Base-by-base conservation (phyloP, 2,329 filamentous ascomycete species). In the Colletotrichum horii region DNA sequence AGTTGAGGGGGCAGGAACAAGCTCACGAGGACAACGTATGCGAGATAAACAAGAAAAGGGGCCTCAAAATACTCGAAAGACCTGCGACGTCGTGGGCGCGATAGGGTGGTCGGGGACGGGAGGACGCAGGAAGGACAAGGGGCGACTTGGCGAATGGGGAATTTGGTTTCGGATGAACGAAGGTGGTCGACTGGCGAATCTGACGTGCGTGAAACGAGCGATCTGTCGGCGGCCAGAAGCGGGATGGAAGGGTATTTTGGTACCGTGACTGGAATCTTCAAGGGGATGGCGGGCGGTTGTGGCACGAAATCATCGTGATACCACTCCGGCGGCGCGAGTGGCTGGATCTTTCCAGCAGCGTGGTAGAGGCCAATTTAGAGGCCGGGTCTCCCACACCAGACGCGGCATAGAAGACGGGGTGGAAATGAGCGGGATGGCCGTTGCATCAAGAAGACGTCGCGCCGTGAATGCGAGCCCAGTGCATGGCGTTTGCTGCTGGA, bases 201-300 rank as follows among this genome's bases (percentile, higher is more conserved):
- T 76, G 71, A 76, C 74, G 71, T 75, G 74, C 71, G 75, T 75
- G 71, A 32, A 43, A 74, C 66, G 52, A 75, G 71, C 60, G 71
- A 69, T 70, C 74, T 70, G 36, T 66, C n/a, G 74, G 52, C 30
- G 71, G 71, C 71, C 60, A 74, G 60, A 62, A 76, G 60, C 61
- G 71, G 74, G 66, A 74, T 69, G 66, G 58, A 66, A 43, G 66
- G 34, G 58, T 70, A 58, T 60, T 38, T 9, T 24, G 64, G 70
- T 68, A 60, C 22, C 14, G 16, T 48, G 12, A 48, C 30, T 32
- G 48, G 64, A 38, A n/a, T 34, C 24, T n/a, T 38, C 32, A 28
- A 61, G 69, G 43, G 65, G 34, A 30, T 11, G 65, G 60, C n/a
- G 22, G 34, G 58, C 65, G 70, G 52, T n/a, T 66, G 61, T 75